A percentile compares a stretch with the other conserved stretches of the same genome.
Evolutionary conservation across 495 filamentous ascomycete species (phyloP).

Genomic region (Penicillium crystallinum): DNA sequence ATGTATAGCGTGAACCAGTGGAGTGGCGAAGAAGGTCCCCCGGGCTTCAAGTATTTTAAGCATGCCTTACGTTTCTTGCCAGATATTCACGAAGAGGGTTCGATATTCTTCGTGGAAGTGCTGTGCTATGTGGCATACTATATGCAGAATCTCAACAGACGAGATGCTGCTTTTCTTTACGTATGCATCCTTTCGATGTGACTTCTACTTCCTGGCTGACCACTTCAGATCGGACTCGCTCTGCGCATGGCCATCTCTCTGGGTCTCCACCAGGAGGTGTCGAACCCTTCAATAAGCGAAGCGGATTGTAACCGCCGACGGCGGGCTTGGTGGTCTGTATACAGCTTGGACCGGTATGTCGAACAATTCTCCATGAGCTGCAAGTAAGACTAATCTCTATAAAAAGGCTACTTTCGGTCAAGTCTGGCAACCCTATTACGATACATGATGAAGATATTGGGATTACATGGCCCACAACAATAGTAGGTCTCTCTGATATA

Average conservation of each 20-base stretch:
- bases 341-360: conserved; percentile 41
- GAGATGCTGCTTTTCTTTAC: conserved; percentile 46
- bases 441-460: conserved; percentile 49
- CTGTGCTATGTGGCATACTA: conserved; percentile 49
- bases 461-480: conserved; percentile 31
- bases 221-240: conserved; percentile 39
- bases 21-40: conserved; percentile 43
- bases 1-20: conserved; percentile 50
- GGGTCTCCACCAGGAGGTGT: conserved; percentile 47
- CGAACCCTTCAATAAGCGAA: conserved; percentile 25
- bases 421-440: conserved; percentile 46
- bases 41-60: conserved; percentile 48
- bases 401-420: conserved; percentile 37
- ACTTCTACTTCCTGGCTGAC: background rate
- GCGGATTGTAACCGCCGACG: conserved; percentile 40
- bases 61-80: conserved; percentile 44
- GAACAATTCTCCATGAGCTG: background rate
- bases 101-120: conserved; percentile 47
- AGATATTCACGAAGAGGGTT: conserved; percentile 47
- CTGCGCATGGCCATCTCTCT: conserved; percentile 49
- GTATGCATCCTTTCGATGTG: conserved; percentile 13
- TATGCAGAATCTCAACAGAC: conserved; percentile 47
- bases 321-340: conserved; percentile 50
- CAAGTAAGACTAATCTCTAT: background rate
- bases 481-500: conserved; percentile 17